These are phyloP conservation scores for Lactifluus pinguis DNA, from an alignment of 768 basidiomycete genomes.

Conservation along the genomic window DNA sequence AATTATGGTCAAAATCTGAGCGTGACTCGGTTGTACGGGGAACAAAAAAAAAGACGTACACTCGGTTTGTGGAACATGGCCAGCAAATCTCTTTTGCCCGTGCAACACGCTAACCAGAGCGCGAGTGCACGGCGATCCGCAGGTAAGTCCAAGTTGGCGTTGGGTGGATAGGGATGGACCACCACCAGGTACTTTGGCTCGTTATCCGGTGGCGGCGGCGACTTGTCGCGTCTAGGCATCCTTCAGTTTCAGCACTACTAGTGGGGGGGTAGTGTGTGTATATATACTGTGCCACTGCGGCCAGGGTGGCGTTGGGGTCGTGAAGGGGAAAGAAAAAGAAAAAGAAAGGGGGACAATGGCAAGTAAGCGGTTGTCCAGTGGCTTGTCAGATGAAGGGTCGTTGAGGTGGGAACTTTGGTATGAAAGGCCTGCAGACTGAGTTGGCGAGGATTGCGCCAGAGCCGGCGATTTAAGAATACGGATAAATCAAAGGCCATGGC, in stretches of 20 bases:
- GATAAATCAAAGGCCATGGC: too few relatives aligned
- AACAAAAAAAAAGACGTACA: conserved; percentile 21
- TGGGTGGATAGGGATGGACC: conserved; percentile 31
- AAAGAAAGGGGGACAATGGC: too few relatives aligned
- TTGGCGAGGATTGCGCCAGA: too few relatives aligned
- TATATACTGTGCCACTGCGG: too few relatives aligned
- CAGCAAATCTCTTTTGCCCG: conserved; percentile 28
- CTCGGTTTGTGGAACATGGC: conserved; percentile 38
- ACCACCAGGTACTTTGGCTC: conserved; percentile 37
- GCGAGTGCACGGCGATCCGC: conserved; percentile 32
- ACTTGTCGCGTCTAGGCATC: conserved; percentile 33
- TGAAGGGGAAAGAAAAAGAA: too few relatives aligned
- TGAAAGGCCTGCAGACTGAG: too few relatives aligned
- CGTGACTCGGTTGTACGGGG: background rate
- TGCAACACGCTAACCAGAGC: conserved; percentile 36
- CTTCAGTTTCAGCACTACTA: background rate
- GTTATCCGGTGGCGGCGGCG: conserved; percentile 35
- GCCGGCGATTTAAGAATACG: too few relatives aligned
- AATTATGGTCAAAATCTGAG: background rate
- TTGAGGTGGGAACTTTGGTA: too few relatives aligned
- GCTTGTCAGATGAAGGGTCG: too few relatives aligned
- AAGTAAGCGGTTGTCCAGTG: too few relatives aligned
- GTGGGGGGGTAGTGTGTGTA: too few relatives aligned
- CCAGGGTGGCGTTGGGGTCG: too few relatives aligned
- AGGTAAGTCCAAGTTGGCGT: conserved; percentile 34